Evolutionary conservation across 495 filamentous ascomycete genomes (phyloP).

Genomic region (Tetracladium marchalianum): DNA sequence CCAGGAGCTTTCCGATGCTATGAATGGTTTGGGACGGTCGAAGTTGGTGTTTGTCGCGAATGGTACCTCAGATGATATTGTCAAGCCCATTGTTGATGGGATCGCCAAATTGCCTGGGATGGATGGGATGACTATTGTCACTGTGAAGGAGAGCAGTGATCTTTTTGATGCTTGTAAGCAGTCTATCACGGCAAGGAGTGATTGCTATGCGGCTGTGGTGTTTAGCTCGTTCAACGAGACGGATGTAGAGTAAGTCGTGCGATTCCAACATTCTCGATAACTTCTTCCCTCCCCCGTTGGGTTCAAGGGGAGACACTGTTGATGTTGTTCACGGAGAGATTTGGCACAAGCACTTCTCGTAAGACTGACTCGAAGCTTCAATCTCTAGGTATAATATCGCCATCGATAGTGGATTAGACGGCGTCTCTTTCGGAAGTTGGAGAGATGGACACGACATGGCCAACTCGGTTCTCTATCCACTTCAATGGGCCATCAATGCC

Average conservation of each 20-base stretch:
- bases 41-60: conserved; percentile 15
- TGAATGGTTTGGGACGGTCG: background rate
- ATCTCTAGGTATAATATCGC: conserved; percentile 8
- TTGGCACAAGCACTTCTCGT: no score
- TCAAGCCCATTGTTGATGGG: conserved; percentile 9
- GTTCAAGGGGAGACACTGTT: no score
- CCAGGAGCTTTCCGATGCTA: conserved; percentile 6
- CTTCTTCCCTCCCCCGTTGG: no score
- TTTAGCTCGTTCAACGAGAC: conserved; percentile 12
- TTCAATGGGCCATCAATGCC: conserved; percentile 11
- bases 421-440: background rate
- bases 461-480: background rate
- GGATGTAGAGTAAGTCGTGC: conserved; percentile 1
- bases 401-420: conserved; percentile 1
- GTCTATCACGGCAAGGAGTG: conserved; percentile 4
- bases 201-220: conserved; percentile 15
- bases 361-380: no score
- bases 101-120: conserved; percentile 4
- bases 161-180: conserved; percentile 14
- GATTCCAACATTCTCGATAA: no score
- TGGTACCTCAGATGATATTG: conserved; percentile 6
- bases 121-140: background rate
- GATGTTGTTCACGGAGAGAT: no score
- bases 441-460: background rate
- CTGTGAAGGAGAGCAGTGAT: conserved; percentile 6